phyloP scores from a whole-genome alignment of 805 yeast genomes.

The Wickerhamomyces silvicola region DNA sequence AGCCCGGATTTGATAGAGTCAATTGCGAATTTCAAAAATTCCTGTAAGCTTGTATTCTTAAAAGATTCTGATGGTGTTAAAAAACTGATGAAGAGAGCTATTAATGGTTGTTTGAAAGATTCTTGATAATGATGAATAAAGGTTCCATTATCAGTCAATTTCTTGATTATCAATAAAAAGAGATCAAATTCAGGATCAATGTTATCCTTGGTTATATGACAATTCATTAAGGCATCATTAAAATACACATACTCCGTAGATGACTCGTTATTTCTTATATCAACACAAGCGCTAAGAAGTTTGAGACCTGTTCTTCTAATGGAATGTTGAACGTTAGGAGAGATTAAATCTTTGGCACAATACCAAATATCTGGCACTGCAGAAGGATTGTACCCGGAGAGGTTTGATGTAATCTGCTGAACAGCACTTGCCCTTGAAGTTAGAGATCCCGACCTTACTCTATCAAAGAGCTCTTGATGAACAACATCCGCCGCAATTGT shows the following conservation, averaged over 20 bases:
- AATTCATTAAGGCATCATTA: conserved; percentile 44
- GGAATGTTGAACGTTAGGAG: conserved; percentile 24
- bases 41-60: conserved; percentile 13
- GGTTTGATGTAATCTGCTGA: conserved; percentile 38
- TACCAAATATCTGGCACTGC: conserved; percentile 76
- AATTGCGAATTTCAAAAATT: conserved; percentile 31
- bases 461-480: conserved; percentile 32
- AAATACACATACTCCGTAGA: conserved; percentile 50
- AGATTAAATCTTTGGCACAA: conserved; percentile 49
- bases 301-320: conserved; percentile 44
- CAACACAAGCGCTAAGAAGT: conserved; percentile 51
- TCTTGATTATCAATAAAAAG: conserved; percentile 40
- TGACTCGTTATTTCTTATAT: conserved; percentile 39
- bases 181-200: conserved; percentile 46
- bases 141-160: conserved; percentile 46
- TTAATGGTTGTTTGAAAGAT: conserved; percentile 33
- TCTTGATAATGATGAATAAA: conserved; percentile 46
- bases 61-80: conserved; percentile 24
- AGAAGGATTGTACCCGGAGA: conserved; percentile 46
- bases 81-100: conserved; percentile 30
- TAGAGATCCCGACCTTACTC: conserved; percentile 31
- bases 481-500: conserved; percentile 39
- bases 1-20: conserved; percentile 42
- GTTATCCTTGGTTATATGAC: conserved; percentile 26
- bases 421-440: conserved; percentile 44